Evolutionary conservation across 257 asterid genomes (phyloP).

Genomic region (Paulownia fortunei): DNA sequence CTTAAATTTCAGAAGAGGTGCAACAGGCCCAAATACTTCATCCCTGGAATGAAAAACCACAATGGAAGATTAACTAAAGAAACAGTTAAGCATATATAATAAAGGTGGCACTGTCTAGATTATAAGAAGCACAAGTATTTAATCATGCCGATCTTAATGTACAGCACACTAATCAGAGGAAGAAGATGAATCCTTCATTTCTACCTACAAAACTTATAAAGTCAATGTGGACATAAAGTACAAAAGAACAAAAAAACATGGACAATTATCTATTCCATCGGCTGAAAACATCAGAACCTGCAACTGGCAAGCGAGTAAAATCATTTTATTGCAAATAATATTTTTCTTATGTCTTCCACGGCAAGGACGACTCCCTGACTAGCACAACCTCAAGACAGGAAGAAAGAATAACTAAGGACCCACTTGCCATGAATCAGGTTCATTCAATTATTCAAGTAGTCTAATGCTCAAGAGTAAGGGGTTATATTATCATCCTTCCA

Average conservation of each 20-base stretch:
- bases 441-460: background rate
- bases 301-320: background rate
- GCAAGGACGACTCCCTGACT: background rate
- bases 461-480: background rate
- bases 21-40: slow-evolving; percentile 98
- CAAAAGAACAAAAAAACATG: background rate
- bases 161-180: slow-evolving; percentile 6
- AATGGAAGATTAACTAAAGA: slow-evolving; percentile 19
- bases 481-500: background rate
- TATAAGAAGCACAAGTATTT: slow-evolving; percentile 1
- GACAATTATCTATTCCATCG: background rate
- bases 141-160: slow-evolving; percentile 9
- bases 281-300: background rate
- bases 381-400: slow-evolving; percentile 1
- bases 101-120: background rate
- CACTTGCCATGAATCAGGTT: background rate
- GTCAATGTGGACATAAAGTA: background rate
- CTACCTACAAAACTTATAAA: background rate
- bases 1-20: slow-evolving; percentile 89
- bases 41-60: slow-evolving; percentile 51
- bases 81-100: background rate
- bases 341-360: background rate
- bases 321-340: background rate
- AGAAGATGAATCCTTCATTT: background rate
- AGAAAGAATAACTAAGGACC: background rate